Percentiles rank a stretch among this genome's conserved stretches.
These are phyloP conservation scores for Aureococcus anophagefferens DNA, from an alignment of 108 stramenopile genomes.

Conservation along the genomic window DNA sequence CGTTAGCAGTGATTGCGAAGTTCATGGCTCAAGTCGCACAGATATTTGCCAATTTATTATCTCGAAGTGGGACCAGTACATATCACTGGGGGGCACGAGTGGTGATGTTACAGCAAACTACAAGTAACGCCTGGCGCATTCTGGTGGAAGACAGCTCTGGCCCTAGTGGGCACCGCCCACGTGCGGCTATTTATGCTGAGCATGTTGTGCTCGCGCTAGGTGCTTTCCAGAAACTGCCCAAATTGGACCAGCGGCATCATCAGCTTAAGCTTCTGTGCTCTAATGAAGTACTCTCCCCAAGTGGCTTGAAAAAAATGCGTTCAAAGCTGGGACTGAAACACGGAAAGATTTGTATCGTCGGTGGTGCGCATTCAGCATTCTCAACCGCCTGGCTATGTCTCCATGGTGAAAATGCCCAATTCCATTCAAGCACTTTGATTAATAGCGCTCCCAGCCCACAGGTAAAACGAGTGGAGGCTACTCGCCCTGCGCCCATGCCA, in stretches of 20 bases:
- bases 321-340: too few relatives aligned
- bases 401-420: too few relatives aligned
- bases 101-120: neutral
- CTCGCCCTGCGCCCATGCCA: too few relatives aligned
- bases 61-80: neutral
- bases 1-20: neutral
- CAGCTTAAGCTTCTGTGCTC: neutral
- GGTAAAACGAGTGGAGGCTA: neutral
- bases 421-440: too few relatives aligned
- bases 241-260: neutral
- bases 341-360: slow-evolving; percentile 8
- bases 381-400: slow-evolving; percentile 13
- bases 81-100: neutral
- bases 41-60: neutral
- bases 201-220: slow-evolving; percentile 7
- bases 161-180: neutral
- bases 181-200: neutral
- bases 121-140: too few relatives aligned
- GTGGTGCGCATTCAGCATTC: slow-evolving; percentile 15
- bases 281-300: neutral
- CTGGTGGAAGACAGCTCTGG: too few relatives aligned
- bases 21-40: neutral
- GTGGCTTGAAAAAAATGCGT: neutral
- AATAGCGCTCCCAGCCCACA: neutral
- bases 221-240: neutral